Evolutionary conservation across 306 rosid species (phyloP).

Genomic region (Sophora flavescens): DNA sequence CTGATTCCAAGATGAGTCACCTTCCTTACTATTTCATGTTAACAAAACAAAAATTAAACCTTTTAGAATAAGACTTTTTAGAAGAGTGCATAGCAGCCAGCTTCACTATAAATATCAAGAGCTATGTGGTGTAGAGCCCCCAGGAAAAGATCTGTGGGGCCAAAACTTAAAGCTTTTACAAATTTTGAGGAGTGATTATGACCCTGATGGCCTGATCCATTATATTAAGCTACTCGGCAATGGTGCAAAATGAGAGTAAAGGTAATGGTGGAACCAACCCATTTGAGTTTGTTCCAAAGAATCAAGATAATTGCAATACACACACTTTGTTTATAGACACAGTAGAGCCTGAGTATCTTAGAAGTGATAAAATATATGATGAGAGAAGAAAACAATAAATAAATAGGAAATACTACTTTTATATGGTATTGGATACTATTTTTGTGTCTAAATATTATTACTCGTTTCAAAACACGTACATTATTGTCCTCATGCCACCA

Average conservation of each 20-base stretch:
- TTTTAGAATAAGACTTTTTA: slow-evolving; percentile 21
- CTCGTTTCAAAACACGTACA: slow-evolving; percentile 56
- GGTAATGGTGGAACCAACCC: slow-evolving; percentile 81
- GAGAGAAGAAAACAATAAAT: no score
- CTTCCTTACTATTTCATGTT: slow-evolving; percentile 35
- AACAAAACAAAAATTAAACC: neutral
- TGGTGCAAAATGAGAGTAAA: slow-evolving; percentile 42
- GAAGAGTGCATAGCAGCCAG: slow-evolving; percentile 35
- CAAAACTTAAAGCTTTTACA: slow-evolving; percentile 47
- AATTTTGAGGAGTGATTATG: slow-evolving; percentile 46
- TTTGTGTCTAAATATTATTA: no score
- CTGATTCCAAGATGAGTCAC: slow-evolving; percentile 42
- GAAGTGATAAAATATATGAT: no score
- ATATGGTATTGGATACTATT: no score
- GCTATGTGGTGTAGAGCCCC: slow-evolving; percentile 48
- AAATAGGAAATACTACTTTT: no score
- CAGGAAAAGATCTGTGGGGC: slow-evolving; percentile 54
- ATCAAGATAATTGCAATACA: no score
- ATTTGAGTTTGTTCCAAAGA: slow-evolving; percentile 61
- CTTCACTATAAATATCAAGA: slow-evolving; percentile 30
- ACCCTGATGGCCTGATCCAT: slow-evolving; percentile 39
- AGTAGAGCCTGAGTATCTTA: no score
- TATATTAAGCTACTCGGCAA: slow-evolving; percentile 40
- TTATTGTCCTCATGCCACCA: slow-evolving; percentile 62
- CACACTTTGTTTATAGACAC: no score